These are phyloP conservation scores for Tolypocladium ovalisporum DNA, from an alignment of 2,329 filamentous ascomycete genomes.

Conservation along the genomic window DNA sequence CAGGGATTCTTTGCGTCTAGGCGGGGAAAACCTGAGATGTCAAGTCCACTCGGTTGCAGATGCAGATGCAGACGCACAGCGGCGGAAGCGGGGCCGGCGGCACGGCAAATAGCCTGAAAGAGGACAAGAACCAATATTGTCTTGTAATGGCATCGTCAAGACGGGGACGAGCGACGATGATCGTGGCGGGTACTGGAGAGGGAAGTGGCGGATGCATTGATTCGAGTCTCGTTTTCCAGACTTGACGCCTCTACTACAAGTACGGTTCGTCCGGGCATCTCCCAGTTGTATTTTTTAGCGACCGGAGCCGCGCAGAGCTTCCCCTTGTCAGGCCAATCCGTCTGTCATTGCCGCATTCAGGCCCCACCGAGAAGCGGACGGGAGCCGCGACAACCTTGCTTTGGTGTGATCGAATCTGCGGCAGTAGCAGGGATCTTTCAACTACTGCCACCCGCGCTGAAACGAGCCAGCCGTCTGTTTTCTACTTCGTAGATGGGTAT, in stretches of 20 bases:
- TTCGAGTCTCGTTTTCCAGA: no score
- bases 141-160: background rate
- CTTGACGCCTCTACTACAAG: no score
- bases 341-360: background rate
- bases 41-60: background rate
- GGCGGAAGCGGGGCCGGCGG: background rate
- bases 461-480: background rate
- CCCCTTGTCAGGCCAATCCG: background rate
- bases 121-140: background rate
- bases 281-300: no score
- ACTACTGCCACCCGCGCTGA: background rate
- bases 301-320: background rate
- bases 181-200: background rate
- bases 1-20: background rate
- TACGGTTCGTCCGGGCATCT: background rate
- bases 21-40: background rate
- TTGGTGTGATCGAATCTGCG: background rate
- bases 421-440: background rate
- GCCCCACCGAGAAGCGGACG: background rate
- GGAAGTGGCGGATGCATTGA: no score
- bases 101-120: background rate
- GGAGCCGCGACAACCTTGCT: background rate
- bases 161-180: background rate
- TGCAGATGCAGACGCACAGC: background rate
- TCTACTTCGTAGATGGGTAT: no score